Conservation (phyloP, 495 filamentous ascomycete genomes). For the Penicillium goetzii region DNA sequence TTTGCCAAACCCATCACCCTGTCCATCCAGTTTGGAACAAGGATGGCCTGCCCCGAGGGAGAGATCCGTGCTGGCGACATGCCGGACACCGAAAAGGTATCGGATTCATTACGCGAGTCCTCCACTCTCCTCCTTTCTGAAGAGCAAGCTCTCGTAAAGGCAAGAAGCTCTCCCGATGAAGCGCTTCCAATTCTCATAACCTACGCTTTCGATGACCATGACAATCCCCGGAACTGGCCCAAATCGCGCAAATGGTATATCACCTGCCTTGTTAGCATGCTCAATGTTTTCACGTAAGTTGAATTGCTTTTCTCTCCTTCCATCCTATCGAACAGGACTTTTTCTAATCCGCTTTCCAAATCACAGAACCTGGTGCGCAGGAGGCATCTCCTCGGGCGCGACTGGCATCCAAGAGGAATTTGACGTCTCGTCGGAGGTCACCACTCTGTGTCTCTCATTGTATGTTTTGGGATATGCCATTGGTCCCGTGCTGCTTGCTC, state of each 20-base stretch:
- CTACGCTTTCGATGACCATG: conserved; percentile 41
- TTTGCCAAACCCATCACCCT: background rate
- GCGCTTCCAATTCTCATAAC: conserved; percentile 38
- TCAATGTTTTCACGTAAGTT: conserved; percentile 49
- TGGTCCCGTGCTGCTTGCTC: conserved; percentile 62
- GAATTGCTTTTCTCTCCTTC: background rate
- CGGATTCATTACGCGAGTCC: conserved; percentile 20
- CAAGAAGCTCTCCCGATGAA: conserved; percentile 30
- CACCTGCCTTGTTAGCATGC: conserved; percentile 39
- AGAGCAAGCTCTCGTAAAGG: conserved; percentile 36
- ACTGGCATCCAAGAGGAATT: conserved; percentile 44
- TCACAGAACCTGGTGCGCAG: conserved; percentile 45
- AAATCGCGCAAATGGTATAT: conserved; percentile 54
- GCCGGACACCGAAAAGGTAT: conserved; percentile 21
- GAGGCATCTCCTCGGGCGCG: conserved; percentile 47
- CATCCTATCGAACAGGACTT: no score
- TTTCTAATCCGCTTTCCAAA: background rate
- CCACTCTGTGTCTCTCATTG: conserved; percentile 53
- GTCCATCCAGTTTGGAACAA: background rate
- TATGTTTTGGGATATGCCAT: conserved; percentile 58
- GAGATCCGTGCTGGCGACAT: conserved; percentile 1
- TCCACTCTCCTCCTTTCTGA: conserved; percentile 28
- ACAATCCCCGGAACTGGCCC: conserved; percentile 54
- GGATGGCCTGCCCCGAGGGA: background rate
- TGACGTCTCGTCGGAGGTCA: conserved; percentile 45